Base-by-base conservation (phyloP, 768 basidiomycete genomes). In the Leccinum rimulosum region DNA sequence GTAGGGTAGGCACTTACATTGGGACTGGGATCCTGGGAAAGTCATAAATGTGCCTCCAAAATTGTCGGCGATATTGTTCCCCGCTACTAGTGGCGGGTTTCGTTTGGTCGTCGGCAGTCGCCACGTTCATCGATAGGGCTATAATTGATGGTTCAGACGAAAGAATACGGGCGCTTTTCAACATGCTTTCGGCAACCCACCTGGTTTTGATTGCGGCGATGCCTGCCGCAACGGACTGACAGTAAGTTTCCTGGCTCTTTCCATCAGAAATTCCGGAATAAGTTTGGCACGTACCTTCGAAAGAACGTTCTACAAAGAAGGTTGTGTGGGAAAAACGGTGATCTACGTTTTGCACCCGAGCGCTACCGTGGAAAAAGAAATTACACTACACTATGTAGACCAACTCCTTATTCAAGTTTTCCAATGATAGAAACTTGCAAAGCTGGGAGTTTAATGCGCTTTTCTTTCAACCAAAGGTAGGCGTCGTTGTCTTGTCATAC, bases 1-100 rank as follows among this genome's bases (percentile, higher is more conserved):
- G 15, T 38, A 19, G 31, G 9, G n/a, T 15, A 35, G n/a, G 10
- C 22, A 59, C 71, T 52, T 28, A 72, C 71, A 33, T 56, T 33
- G 72, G 68, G 3, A 47, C 54, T 5, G 71, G 71, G 43, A 64
- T 60, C 52, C 48, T 65, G 25, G 58, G 54, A 5, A 57, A 54
- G 10, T 61, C 57, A 6, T 30, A 8, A 5, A 30, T 40, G 14
- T 55, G 25, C 27, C 22, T 38, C 17, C 40, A 53, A 27, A 38
- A 25, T 11, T 22, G 57, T 35, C 22, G 50, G 30, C 22, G 43
- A 25, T 48, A 47, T 7, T 31, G 22, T 22, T 55, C 61, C 7
- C 53, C 48, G 22, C 25, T 51, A 31, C 22, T 47, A 33, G 47
- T 10, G 15, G 25, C 31, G 11, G 50, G 31, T 10, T 3, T 28